phyloP scores from a whole-genome alignment of 106 monocot species.

The Dioscorea dumetorum region DNA sequence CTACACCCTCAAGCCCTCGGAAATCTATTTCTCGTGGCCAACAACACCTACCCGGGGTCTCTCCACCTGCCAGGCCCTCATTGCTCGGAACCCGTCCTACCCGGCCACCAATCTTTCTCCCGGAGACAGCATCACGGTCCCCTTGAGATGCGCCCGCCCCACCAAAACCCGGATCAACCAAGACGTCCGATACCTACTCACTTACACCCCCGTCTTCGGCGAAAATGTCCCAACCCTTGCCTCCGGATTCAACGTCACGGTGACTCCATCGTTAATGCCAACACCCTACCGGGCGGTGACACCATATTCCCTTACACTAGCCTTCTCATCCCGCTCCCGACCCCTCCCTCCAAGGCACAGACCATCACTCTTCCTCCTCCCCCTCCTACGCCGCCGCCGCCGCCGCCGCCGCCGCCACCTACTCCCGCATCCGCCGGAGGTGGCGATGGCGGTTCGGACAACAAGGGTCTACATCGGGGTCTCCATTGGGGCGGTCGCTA shows the following conservation, averaged over 20 bases:
- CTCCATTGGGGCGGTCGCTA: conserved; percentile 27
- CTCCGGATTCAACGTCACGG: conserved; percentile 17
- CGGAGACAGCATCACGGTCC: conserved; percentile 28
- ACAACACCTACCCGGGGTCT: conserved; percentile 77
- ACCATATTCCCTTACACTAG: conserved; percentile 62
- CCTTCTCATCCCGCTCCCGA: conserved; percentile 50
- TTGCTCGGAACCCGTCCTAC: conserved; percentile 55
- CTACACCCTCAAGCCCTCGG: conserved; percentile 26
- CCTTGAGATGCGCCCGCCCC: conserved; percentile 84
- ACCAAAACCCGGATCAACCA: conserved; percentile 25
- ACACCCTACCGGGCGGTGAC: conserved; percentile 13
- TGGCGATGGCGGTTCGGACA: background rate
- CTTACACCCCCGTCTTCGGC: conserved; percentile 35
- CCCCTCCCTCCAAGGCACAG: conserved; percentile 23
- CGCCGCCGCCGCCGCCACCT: conserved; percentile 10
- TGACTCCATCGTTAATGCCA: conserved; percentile 38
- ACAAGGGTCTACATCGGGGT: conserved; percentile 46
- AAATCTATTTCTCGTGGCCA: conserved; percentile 62
- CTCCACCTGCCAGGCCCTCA: conserved; percentile 80
- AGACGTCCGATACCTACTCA: conserved; percentile 52
- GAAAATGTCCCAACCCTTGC: conserved; percentile 48
- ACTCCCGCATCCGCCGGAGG: background rate
- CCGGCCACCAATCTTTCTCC: conserved; percentile 15
- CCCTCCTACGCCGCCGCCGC: conserved; percentile 10
- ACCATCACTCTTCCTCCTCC: conserved; percentile 2